These are phyloP conservation scores for Chiua sp. DNA, from an alignment of 1,284 basidiomycete genomes.

Conservation along the genomic window DNA sequence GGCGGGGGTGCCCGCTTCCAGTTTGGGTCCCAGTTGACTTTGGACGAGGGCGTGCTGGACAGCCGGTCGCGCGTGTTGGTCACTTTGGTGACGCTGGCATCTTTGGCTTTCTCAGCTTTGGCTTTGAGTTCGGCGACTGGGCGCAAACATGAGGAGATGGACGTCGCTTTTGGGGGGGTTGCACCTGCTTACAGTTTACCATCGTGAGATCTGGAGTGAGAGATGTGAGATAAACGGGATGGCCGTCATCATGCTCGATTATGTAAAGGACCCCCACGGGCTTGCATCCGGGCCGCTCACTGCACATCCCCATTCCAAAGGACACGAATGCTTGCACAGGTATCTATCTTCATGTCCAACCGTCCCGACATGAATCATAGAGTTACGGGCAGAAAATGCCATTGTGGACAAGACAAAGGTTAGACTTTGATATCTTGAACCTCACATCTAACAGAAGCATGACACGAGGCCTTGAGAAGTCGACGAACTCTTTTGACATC, in stretches of 20 bases:
- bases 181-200: conserved; percentile 35
- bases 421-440: no score
- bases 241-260: neutral
- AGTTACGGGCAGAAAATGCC: no score
- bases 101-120: conserved; percentile 64
- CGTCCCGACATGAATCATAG: no score
- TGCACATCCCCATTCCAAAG: no score
- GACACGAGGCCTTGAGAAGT: no score
- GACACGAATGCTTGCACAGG: no score
- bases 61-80: conserved; percentile 61
- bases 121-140: conserved; percentile 67
- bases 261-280: no score
- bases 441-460: no score
- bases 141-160: conserved; percentile 7
- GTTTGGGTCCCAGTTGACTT: conserved; percentile 64
- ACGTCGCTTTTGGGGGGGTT: neutral
- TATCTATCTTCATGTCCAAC: no score
- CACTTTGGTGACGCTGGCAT: conserved; percentile 54
- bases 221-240: neutral
- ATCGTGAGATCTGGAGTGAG: conserved; percentile 13
- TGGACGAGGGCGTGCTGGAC: conserved; percentile 59
- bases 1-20: conserved; percentile 35
- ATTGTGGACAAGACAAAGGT: no score
- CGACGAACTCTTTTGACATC: no score
- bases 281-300: no score